Evolutionary conservation across 176 grass and related monocot species (phyloP).

Genomic region (Phoenix dactylifera): DNA sequence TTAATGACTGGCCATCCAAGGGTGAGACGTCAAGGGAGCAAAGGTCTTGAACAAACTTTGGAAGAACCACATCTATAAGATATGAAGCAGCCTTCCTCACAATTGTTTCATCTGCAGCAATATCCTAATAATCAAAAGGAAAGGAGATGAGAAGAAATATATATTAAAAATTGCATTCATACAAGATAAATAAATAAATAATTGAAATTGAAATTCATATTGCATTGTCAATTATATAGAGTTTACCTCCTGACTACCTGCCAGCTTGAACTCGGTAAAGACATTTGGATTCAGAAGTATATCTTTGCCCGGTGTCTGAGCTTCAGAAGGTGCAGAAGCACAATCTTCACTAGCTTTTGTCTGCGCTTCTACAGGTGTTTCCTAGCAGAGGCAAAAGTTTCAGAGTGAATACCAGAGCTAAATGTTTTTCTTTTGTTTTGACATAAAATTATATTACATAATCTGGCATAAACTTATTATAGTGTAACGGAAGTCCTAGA

Average conservation of each 20-base stretch:
- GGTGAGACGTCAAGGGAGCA: conserved; percentile 82
- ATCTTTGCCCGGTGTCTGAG: conserved; percentile 22
- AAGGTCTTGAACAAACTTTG: conserved; percentile 90
- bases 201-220: background rate
- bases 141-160: conserved; percentile 8
- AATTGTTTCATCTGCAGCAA: conserved; percentile 61
- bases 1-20: conserved; percentile 92
- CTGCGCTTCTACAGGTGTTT: conserved; percentile 23
- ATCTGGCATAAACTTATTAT: too few species aligned
- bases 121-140: conserved; percentile 49
- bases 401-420: too few species aligned
- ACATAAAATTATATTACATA: too few species aligned
- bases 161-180: conserved; percentile 7
- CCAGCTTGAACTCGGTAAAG: conserved; percentile 90
- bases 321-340: conserved; percentile 7
- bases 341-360: conserved; percentile 24
- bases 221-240: background rate
- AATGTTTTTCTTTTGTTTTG: too few species aligned
- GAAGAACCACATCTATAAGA: conserved; percentile 68
- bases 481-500: too few species aligned
- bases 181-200: conserved; percentile 10
- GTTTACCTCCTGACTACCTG: conserved; percentile 67
- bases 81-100: conserved; percentile 61
- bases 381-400: conserved; percentile 4
- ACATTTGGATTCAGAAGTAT: conserved; percentile 92